These are phyloP conservation scores for Schizopora paradoxa DNA, from an alignment of 1,284 basidiomycete genomes.

Conservation along the genomic window DNA sequence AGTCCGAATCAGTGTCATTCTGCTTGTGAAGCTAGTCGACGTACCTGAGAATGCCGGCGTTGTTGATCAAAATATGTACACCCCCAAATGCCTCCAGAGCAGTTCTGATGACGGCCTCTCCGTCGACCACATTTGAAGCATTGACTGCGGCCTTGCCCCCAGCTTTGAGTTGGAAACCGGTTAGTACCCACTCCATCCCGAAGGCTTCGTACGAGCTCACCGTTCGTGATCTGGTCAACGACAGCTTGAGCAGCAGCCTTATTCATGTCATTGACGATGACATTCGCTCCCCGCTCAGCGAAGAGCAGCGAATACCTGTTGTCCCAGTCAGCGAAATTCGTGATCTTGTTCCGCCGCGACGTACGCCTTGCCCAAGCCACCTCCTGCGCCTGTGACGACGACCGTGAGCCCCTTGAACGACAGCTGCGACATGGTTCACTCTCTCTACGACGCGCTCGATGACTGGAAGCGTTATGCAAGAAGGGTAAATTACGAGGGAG, in stretches of 20 bases:
- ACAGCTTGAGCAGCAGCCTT: conserved; percentile 86
- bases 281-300: conserved; percentile 86
- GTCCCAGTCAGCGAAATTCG: conserved; percentile 1
- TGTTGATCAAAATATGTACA: conserved; percentile 87
- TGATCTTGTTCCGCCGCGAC: conserved; percentile 29
- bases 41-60: conserved; percentile 91
- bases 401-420: conserved; percentile 92
- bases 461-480: too few species aligned
- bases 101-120: conserved; percentile 80
- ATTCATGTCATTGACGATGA: conserved; percentile 96
- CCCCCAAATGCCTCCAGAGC: conserved; percentile 86
- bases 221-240: conserved; percentile 83
- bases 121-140: conserved; percentile 87
- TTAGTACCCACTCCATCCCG: conserved; percentile 16
- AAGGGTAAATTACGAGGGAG: too few species aligned
- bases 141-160: conserved; percentile 87
- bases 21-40: conserved; percentile 22
- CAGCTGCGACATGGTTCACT: conserved; percentile 48
- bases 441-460: too few species aligned
- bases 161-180: conserved; percentile 38
- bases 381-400: conserved; percentile 93
- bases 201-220: conserved; percentile 38
- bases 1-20: conserved; percentile 34
- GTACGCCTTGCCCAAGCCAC: conserved; percentile 88
- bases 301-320: conserved; percentile 86